phyloP scores from a whole-genome alignment of 2,329 filamentous ascomycete genomes.

The Xylaria sp. region DNA sequence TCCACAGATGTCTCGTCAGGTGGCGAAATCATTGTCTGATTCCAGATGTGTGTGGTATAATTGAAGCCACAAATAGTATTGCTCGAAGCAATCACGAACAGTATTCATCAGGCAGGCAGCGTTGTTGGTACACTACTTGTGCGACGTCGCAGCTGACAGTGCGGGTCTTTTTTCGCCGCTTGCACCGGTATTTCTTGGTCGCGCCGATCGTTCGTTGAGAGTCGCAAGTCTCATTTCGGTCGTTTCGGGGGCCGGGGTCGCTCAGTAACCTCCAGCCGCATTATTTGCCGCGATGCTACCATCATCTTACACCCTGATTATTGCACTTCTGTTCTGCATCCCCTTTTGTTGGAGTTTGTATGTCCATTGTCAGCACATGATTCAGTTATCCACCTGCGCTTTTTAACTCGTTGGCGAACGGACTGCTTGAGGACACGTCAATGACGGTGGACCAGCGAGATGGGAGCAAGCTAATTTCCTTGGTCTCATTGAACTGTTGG shows the following conservation, averaged over 20 bases:
- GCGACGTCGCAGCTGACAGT: slow-evolving; percentile 38
- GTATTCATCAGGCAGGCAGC: slow-evolving; percentile 9
- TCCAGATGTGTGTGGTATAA: neutral
- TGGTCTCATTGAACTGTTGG: slow-evolving; percentile 44
- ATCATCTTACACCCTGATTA: slow-evolving; percentile 21
- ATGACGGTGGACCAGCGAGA: slow-evolving; percentile 23
- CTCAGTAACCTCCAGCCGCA: slow-evolving; percentile 39
- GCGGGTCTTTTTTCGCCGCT: slow-evolving; percentile 33
- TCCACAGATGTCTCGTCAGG: neutral
- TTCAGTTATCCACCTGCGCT: neutral
- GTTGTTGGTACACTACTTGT: slow-evolving; percentile 14
- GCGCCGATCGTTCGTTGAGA: slow-evolving; percentile 45
- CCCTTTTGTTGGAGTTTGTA: neutral
- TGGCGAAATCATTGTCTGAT: neutral
- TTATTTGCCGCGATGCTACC: slow-evolving; percentile 33
- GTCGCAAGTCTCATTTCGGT: slow-evolving; percentile 49
- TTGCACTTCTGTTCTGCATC: neutral
- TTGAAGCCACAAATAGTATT: neutral
- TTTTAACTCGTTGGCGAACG: neutral
- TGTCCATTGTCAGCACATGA: neutral
- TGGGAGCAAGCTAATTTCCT: slow-evolving; percentile 33
- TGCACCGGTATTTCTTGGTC: slow-evolving; percentile 36
- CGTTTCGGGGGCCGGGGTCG: slow-evolving; percentile 45
- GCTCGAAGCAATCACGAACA: neutral
- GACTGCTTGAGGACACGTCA: slow-evolving; percentile 22